These are phyloP conservation scores for Trichoderma sp. DNA, from an alignment of 2,329 filamentous ascomycete genomes.

Conservation along the genomic window DNA sequence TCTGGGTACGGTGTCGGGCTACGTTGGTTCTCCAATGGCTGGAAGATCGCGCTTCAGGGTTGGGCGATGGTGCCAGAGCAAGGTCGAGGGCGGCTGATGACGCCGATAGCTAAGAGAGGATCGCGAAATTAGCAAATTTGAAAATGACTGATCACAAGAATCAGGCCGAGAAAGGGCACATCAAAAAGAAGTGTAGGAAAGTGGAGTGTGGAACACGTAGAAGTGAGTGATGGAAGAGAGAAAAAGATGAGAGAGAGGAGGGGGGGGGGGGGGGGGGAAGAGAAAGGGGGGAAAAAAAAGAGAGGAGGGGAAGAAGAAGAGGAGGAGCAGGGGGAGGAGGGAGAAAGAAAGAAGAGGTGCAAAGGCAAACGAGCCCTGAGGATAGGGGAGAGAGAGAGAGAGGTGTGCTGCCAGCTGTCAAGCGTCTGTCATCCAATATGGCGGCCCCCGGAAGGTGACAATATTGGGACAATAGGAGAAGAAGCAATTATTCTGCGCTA, in stretches of 20 bases:
- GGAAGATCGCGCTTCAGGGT: conserved; percentile 53
- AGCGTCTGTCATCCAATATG: background rate
- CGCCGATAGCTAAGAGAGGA: conserved; percentile 64
- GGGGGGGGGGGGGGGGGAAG: too few relatives aligned
- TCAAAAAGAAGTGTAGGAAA: background rate
- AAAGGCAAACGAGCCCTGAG: background rate
- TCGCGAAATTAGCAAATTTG: background rate
- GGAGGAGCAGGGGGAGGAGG: too few relatives aligned
- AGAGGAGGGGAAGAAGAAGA: background rate
- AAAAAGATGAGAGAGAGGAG: background rate
- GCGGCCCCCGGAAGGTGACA: background rate
- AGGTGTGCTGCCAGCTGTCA: background rate
- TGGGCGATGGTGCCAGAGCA: conserved; percentile 68
- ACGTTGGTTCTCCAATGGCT: conserved; percentile 62
- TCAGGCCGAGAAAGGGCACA: background rate
- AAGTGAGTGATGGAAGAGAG: background rate
- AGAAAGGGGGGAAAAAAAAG: background rate
- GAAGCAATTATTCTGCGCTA: background rate
- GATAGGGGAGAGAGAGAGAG: background rate
- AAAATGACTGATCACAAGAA: background rate
- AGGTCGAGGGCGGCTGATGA: conserved; percentile 81
- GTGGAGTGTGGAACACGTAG: background rate
- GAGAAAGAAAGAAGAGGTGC: background rate
- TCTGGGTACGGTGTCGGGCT: conserved; percentile 68
- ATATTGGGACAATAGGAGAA: background rate